Conservation (phyloP, 768 basidiomycete species). For the Ramaria sp. region DNA sequence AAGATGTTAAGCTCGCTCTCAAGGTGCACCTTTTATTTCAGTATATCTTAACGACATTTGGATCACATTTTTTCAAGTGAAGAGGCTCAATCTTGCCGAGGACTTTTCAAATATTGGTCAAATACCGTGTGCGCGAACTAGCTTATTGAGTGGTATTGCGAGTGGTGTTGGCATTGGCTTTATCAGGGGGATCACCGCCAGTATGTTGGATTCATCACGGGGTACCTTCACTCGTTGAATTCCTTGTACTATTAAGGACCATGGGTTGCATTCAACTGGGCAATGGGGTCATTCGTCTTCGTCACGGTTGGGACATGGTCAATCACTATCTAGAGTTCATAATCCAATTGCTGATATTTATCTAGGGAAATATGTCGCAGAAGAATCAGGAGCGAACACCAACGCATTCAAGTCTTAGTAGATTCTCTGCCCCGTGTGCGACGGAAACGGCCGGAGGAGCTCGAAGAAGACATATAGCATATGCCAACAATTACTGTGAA, state of each 20-base stretch:
- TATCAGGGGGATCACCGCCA: conserved; percentile 52
- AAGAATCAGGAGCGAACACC: conserved; percentile 10
- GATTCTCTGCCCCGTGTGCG: conserved; percentile 8
- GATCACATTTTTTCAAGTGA: conserved; percentile 19
- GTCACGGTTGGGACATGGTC: conserved; percentile 65
- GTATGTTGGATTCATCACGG: conserved; percentile 29
- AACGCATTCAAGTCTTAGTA: conserved; percentile 11
- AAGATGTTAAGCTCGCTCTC: conserved; percentile 23
- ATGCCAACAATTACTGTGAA: neutral
- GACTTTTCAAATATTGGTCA: conserved; percentile 54
- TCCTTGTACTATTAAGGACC: conserved; percentile 30
- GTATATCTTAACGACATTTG: neutral
- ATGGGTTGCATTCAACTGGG: conserved; percentile 68
- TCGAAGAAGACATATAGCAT: neutral
- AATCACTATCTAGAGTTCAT: conserved; percentile 16
- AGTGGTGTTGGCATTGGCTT: conserved; percentile 69
- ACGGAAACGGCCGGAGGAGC: conserved; percentile 2
- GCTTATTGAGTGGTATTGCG: conserved; percentile 68
- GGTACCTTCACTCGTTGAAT: neutral
- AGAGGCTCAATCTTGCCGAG: conserved; percentile 36
- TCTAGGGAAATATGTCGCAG: conserved; percentile 13
- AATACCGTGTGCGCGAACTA: conserved; percentile 68
- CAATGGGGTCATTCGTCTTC: conserved; percentile 58
- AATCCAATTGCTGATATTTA: neutral
- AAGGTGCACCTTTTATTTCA: conserved; percentile 17